These are phyloP conservation scores for Alisma plantagoaquatica DNA, from an alignment of 106 monocot species.

Conservation along the genomic window DNA sequence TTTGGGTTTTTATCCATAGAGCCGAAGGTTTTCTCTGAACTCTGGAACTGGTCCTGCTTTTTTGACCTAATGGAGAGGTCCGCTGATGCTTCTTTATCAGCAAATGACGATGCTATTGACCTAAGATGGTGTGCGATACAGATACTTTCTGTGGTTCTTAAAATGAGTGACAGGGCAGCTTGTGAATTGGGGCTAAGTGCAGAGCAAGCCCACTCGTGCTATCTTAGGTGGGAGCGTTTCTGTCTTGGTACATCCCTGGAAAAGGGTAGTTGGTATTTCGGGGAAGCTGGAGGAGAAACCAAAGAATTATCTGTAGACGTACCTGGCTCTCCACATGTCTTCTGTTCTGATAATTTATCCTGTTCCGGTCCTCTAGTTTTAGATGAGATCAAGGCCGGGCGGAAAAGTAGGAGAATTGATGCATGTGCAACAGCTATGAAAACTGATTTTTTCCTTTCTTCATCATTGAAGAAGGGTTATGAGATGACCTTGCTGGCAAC, in stretches of 20 bases:
- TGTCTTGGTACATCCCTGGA: slow-evolving; percentile 79
- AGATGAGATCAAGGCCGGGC: slow-evolving; percentile 10
- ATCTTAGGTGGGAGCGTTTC: slow-evolving; percentile 74
- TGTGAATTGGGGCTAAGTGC: slow-evolving; percentile 30
- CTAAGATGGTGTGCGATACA: slow-evolving; percentile 65
- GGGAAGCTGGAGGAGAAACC: slow-evolving; percentile 20
- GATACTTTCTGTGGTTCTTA: slow-evolving; percentile 51
- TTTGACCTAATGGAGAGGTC: slow-evolving; percentile 34
- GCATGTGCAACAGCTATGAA: too few relatives aligned
- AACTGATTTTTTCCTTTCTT: slow-evolving; percentile 64
- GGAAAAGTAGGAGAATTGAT: too few relatives aligned
- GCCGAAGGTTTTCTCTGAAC: slow-evolving; percentile 50
- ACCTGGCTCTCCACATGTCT: not conserved
- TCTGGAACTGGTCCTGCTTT: slow-evolving; percentile 89
- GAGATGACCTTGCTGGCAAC: slow-evolving; percentile 74
- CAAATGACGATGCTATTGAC: slow-evolving; percentile 32
- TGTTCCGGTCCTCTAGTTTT: slow-evolving; percentile 14
- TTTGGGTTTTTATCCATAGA: slow-evolving; percentile 59
- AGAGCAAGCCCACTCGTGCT: slow-evolving; percentile 55
- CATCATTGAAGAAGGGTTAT: slow-evolving; percentile 51
- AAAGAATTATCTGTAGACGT: not conserved
- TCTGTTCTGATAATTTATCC: not conserved
- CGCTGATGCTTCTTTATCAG: slow-evolving; percentile 6
- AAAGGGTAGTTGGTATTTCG: slow-evolving; percentile 64
- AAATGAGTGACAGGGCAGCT: slow-evolving; percentile 46